Base-by-base conservation (phyloP, 345 rosid species). In the Gossypium rotundifolium region DNA sequence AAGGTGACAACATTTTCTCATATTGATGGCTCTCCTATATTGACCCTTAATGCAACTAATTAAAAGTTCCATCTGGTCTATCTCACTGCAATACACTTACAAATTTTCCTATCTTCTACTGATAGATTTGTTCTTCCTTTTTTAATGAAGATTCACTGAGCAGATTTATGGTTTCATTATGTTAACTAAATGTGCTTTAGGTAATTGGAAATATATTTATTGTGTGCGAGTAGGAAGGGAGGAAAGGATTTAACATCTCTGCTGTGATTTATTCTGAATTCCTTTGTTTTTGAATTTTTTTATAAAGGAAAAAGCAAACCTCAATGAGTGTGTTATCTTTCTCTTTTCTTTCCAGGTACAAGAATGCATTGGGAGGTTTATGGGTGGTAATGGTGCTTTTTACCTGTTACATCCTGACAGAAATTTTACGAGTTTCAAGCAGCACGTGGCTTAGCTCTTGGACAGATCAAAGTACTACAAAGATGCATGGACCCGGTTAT, bases 381-480 rank as follows among this genome's bases (percentile, higher is more conserved):
- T 93, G 98, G 99, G 94, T 93, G 75, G 98, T 95, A 73, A 73
- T 79, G 79, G 73, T 90, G 23, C 98, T 95, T 74, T 85, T 95
- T 70, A 14, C 76, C 58, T 95, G 99, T 84, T 95, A 91, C 73
- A 55, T 93, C 68, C 33, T 82, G 51, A 90, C 97, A 53, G 99
- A 95, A 90, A 83, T 81, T 69, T 83, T 95, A 66, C 85, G 99
- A 82, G 88, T 95, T 82, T 88, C 92, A 76, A 87, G 93, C 79
- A 95, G 99, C 85, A 93, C 94, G 42, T 95, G 99, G 99, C 84
- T 93, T 83, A 95, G 99, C 81, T 78, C 79, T 78, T 95, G 99
- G 99, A 95, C 99, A 45, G 90, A 88, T 85, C 91, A 86, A 84
- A 88, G 88, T 71, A 54, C 82, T 75, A 63, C 78, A 29, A 83